These are phyloP conservation scores for Dispira simplex DNA, from an alignment of 192 early-diverging fungal species.

Conservation along the genomic window DNA sequence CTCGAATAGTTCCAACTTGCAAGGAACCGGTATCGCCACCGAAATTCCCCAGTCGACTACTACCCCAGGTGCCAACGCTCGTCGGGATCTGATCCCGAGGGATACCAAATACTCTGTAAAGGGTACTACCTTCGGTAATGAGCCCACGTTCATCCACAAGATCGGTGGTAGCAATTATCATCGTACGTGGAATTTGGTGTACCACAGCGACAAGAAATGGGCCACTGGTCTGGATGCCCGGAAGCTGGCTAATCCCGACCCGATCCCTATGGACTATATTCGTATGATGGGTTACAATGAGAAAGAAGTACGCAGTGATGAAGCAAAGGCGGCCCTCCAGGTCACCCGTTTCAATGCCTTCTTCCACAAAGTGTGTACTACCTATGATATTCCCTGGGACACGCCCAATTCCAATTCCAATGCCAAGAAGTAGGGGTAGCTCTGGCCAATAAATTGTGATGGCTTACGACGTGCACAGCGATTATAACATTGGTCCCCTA, in stretches of 20 bases:
- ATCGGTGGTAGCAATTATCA: constrained; percentile 6
- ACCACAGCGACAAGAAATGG: neutral
- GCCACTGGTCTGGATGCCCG: neutral
- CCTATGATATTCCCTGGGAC: neutral
- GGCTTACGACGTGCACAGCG: too few relatives aligned
- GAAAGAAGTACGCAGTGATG: neutral
- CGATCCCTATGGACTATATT: neutral
- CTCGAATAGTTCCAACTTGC: constrained; percentile 20
- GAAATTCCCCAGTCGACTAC: neutral
- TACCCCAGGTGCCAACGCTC: too few relatives aligned
- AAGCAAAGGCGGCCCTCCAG: neutral
- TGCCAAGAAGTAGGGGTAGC: too few relatives aligned
- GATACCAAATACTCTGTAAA: too few relatives aligned
- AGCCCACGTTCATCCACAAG: neutral
- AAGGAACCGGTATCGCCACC: neutral
- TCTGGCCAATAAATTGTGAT: too few relatives aligned
- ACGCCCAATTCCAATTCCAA: too few relatives aligned
- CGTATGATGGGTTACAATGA: neutral
- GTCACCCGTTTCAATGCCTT: neutral
- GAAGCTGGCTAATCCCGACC: neutral
- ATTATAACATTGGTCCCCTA: too few relatives aligned
- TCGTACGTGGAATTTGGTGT: neutral
- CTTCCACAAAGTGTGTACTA: neutral
- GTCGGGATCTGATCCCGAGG: too few relatives aligned
- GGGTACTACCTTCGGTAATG: too few relatives aligned